A percentile compares a stretch with the other conserved stretches of the same genome.
These are phyloP conservation scores for Ceratocystis destructans DNA, from an alignment of 2,329 filamentous ascomycete species.

Conservation along the genomic window DNA sequence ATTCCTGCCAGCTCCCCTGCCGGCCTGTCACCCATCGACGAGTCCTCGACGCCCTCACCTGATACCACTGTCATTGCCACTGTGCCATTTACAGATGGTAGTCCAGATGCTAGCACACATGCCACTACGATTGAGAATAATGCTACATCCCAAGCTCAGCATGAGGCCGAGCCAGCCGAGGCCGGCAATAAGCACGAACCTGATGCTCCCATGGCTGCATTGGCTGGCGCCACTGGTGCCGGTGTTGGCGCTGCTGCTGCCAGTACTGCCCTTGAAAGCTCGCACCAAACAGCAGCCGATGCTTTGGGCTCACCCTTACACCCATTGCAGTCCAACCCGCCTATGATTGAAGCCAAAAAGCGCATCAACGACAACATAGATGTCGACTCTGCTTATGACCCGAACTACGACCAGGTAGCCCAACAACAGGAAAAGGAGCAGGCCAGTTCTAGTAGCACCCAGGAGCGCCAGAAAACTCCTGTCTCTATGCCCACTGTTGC, in stretches of 20 bases:
- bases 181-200: not conserved
- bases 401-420: not conserved
- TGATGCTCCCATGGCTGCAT: not conserved
- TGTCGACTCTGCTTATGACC: slow-evolving; percentile 1
- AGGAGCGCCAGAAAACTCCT: not conserved
- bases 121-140: slow-evolving; percentile 9
- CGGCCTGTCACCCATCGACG: slow-evolving; percentile 10
- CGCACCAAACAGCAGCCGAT: slow-evolving; percentile 3
- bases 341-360: not conserved
- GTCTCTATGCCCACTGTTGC: not conserved
- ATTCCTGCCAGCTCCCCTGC: slow-evolving; percentile 2
- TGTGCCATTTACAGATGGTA: not conserved
- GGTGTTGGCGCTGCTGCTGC: not conserved
- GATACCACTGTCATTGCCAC: not conserved
- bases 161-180: not conserved
- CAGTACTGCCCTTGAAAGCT: not conserved
- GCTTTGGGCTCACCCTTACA: not conserved
- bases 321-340: slow-evolving; percentile 16
- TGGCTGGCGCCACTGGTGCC: not conserved
- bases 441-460: not conserved
- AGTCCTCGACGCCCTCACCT: slow-evolving; percentile 3
- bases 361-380: not conserved
- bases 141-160: not conserved
- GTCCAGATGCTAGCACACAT: slow-evolving; percentile 4
- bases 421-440: not conserved